Evolutionary conservation across 768 basidiomycete genomes (phyloP).

Genomic region (Mycena chlorophos): DNA sequence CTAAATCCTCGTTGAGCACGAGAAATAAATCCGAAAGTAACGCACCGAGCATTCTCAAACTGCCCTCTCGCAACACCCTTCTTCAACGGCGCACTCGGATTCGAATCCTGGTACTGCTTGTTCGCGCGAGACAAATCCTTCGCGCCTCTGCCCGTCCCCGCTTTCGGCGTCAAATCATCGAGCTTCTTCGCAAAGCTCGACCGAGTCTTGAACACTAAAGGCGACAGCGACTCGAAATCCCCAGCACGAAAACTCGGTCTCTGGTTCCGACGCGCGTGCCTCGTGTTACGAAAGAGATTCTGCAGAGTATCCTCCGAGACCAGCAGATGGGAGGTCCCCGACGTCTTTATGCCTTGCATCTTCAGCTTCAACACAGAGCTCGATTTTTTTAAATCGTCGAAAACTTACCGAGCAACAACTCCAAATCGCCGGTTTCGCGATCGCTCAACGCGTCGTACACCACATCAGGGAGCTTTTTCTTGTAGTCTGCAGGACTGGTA

Average conservation of each 20-base stretch:
- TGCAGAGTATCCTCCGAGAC: not conserved
- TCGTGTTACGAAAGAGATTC: not conserved
- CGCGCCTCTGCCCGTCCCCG: not conserved
- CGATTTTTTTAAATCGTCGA: not conserved
- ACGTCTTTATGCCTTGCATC: conserved; percentile 10
- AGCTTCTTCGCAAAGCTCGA: conserved; percentile 9
- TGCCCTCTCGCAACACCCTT: conserved; percentile 4
- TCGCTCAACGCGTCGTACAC: not conserved
- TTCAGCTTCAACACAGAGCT: not conserved
- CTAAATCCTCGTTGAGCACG: not conserved
- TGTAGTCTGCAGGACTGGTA: not conserved
- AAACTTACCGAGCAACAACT: conserved; percentile 11
- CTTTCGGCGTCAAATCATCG: not conserved
- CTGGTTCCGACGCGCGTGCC: not conserved
- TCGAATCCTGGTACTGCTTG: conserved; percentile 4
- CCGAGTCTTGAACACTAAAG: conserved; percentile 8
- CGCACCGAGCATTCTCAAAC: conserved; percentile 17
- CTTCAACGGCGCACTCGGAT: too few species aligned
- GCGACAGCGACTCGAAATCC: conserved; percentile 18
- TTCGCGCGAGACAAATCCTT: conserved; percentile 12
- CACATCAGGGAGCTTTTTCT: not conserved
- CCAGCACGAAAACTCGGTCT: not conserved
- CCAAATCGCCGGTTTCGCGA: not conserved
- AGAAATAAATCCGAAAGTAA: not conserved
- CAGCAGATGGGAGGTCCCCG: conserved; percentile 13